Evolutionary conservation across 2,329 filamentous ascomycete species (phyloP).

Genomic region (Diaporthe sp.): DNA sequence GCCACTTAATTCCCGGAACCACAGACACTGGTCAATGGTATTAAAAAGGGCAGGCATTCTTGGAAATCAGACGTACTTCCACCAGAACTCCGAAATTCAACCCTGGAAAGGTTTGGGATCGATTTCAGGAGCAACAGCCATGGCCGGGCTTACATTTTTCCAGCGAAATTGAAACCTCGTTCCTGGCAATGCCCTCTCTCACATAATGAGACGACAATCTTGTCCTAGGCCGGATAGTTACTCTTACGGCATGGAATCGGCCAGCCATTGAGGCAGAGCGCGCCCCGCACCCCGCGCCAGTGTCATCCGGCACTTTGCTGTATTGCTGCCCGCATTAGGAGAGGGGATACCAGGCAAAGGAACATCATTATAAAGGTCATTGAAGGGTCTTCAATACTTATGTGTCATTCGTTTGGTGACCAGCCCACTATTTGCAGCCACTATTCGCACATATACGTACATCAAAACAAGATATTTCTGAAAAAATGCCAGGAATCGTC

Average conservation of each 20-base stretch:
- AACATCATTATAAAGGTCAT: neutral
- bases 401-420: neutral
- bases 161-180: neutral
- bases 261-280: slow-evolving; percentile 12
- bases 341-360: neutral
- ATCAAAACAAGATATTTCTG: neutral
- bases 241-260: neutral
- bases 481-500: slow-evolving; percentile 49
- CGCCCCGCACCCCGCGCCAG: slow-evolving; percentile 36
- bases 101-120: neutral
- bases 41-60: neutral
- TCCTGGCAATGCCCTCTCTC: neutral
- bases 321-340: neutral
- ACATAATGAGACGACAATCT: neutral
- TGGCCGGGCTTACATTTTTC: slow-evolving; percentile 27
- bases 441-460: neutral
- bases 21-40: neutral
- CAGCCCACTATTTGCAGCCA: neutral
- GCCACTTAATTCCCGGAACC: neutral
- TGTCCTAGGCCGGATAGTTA: slow-evolving; percentile 11
- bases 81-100: neutral
- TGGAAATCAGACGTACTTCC: neutral
- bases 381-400: no score
- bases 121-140: slow-evolving; percentile 1
- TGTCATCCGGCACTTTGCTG: slow-evolving; percentile 31